Percentiles rank a stretch among this genome's conserved stretches.
phyloP scores from a whole-genome alignment of 768 basidiomycete species.

The Xerocomellus amylosporus region DNA sequence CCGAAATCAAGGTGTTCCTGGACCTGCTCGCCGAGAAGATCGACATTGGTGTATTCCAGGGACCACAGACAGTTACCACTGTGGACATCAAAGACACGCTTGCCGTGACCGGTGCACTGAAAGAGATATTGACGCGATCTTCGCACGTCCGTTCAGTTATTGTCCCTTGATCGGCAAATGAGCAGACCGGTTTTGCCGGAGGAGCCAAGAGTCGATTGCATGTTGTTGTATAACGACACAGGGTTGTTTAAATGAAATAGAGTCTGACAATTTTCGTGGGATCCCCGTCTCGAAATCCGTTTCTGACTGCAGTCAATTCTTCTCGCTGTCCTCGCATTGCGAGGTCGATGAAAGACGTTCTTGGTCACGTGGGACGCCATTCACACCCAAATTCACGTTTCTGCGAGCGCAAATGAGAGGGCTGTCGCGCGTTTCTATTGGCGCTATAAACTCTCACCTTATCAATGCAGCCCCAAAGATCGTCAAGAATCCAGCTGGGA shows the following conservation, averaged over 20 bases:
- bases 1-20: constrained; percentile 28
- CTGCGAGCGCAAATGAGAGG: background rate
- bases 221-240: background rate
- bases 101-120: constrained; percentile 21
- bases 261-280: background rate
- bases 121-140: constrained; percentile 26
- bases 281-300: background rate
- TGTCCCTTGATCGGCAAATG: constrained; percentile 14
- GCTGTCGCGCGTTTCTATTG: background rate
- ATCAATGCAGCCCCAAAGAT: constrained; percentile 10
- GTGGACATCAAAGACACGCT: constrained; percentile 22
- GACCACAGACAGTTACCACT: constrained; percentile 24
- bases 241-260: background rate
- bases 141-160: constrained; percentile 31
- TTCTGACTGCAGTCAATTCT: background rate
- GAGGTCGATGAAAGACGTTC: background rate
- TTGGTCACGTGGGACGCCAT: background rate
- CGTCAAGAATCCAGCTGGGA: constrained; percentile 10
- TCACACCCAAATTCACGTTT: constrained; percentile 3
- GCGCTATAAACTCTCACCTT: background rate
- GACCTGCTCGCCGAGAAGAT: constrained; percentile 31
- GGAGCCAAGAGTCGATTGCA: background rate
- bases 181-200: background rate
- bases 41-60: constrained; percentile 26
- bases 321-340: background rate